A percentile compares a stretch with the other conserved stretches of the same genome.
phyloP scores from a whole-genome alignment of 2,329 filamentous ascomycete genomes.

The Lecanicillium sp. region DNA sequence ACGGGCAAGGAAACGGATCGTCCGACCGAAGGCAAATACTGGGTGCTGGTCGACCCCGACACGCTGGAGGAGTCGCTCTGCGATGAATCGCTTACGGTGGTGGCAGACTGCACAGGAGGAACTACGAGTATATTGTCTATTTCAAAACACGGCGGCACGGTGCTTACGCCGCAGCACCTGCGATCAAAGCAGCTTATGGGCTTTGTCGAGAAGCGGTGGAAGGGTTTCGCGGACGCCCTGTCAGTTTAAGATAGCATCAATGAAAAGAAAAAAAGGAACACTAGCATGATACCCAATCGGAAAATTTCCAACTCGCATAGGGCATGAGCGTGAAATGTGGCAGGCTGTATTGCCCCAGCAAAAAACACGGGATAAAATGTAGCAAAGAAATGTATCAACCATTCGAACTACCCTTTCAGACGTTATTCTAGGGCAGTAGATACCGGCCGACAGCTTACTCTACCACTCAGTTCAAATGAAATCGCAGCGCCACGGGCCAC shows the following conservation, averaged over 20 bases:
- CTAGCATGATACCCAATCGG: constrained; percentile 23
- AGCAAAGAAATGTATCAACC: constrained; percentile 57
- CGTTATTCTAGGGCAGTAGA: constrained; percentile 77
- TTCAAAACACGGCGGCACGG: constrained; percentile 76
- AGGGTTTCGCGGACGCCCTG: constrained; percentile 30
- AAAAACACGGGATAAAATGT: not conserved
- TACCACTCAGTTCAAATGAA: constrained; percentile 52
- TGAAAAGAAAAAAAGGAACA: too few species aligned
- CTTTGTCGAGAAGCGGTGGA: constrained; percentile 31
- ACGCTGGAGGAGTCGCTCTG: constrained; percentile 82
- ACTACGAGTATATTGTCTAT: constrained; percentile 59
- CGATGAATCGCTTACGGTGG: constrained; percentile 73
- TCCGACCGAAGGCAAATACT: constrained; percentile 46
- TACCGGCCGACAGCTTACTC: constrained; percentile 66
- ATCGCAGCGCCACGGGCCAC: constrained; percentile 47
- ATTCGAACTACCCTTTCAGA: constrained; percentile 81
- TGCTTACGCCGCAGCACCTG: constrained; percentile 56
- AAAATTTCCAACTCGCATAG: too few species aligned
- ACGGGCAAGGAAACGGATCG: constrained; percentile 52
- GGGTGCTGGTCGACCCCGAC: constrained; percentile 85
- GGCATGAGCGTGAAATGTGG: too few species aligned
- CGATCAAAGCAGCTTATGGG: constrained; percentile 56
- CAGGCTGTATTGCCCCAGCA: constrained; percentile 11
- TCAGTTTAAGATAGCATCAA: constrained; percentile 34
- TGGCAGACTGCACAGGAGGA: constrained; percentile 59